A percentile compares a stretch with the other conserved stretches of the same genome.
These are phyloP conservation scores for Trypanosoma congolense DNA, from an alignment of 208 protist genomes.

Conservation along the genomic window DNA sequence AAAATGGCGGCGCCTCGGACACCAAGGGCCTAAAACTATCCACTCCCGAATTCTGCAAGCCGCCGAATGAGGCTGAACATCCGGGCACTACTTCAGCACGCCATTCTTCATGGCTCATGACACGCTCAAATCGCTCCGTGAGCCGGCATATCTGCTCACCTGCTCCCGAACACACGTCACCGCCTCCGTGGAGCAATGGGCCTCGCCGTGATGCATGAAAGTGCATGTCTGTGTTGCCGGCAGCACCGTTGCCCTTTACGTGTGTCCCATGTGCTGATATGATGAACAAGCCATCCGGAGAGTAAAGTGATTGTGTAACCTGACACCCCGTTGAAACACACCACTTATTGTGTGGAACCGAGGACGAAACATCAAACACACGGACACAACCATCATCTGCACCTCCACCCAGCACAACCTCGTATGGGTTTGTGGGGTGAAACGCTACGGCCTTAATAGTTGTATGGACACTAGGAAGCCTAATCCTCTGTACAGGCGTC, in stretches of 20 bases:
- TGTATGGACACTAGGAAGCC: slow-evolving; percentile 29
- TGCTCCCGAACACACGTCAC: not conserved
- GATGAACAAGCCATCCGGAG: slow-evolving; percentile 59
- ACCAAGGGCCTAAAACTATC: not conserved
- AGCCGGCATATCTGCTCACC: slow-evolving; percentile 5
- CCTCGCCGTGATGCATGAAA: not conserved
- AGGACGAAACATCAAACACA: slow-evolving; percentile 54
- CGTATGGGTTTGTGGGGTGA: slow-evolving; percentile 62
- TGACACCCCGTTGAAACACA: slow-evolving; percentile 33
- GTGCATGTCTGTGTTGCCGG: not conserved
- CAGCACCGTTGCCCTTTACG: not conserved
- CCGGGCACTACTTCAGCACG: not conserved
- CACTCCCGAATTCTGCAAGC: not conserved
- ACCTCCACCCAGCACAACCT: slow-evolving; percentile 48
- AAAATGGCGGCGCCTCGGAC: slow-evolving; percentile 4
- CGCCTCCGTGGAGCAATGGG: not conserved
- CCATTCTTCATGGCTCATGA: slow-evolving; percentile 4
- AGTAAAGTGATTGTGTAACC: slow-evolving; percentile 67
- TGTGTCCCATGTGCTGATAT: slow-evolving; percentile 47
- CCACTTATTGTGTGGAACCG: slow-evolving; percentile 21
- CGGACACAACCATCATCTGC: slow-evolving; percentile 29
- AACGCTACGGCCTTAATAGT: slow-evolving; percentile 61
- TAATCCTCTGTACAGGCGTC: slow-evolving; percentile 25
- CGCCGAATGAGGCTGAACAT: not conserved
- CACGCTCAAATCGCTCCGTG: slow-evolving; percentile 19